Evolutionary conservation across 2,329 filamentous ascomycete genomes (phyloP).

Genomic region (Fusarium pseudograminearum): DNA sequence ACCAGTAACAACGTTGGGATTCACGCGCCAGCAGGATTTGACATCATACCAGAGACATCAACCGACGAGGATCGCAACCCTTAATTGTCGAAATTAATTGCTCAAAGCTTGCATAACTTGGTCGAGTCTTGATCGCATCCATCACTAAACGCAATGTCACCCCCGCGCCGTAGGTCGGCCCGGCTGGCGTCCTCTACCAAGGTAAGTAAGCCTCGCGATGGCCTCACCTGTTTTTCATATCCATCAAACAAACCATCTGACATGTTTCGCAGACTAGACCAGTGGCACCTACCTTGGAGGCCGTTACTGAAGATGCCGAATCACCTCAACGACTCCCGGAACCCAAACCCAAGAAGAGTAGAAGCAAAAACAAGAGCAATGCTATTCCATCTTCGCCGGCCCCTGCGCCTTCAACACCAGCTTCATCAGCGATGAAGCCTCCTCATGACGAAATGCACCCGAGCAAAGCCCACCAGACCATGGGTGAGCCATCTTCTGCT

Average conservation of each 20-base stretch:
- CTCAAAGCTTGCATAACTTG: constrained; percentile 31
- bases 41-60: constrained; percentile 48
- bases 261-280: constrained; percentile 47
- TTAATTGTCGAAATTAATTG: constrained; percentile 43
- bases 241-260: constrained; percentile 25
- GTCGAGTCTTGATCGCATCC: constrained; percentile 24
- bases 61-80: constrained; percentile 44
- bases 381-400: constrained; percentile 53
- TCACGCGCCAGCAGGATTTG: constrained; percentile 45
- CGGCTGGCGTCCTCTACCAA: constrained; percentile 56
- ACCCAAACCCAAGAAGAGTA: constrained; percentile 47
- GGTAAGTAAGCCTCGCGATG: constrained; percentile 52
- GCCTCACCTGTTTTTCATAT: constrained; percentile 18
- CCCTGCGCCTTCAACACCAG: constrained; percentile 67
- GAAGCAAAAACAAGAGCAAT: constrained; percentile 44
- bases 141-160: constrained; percentile 52
- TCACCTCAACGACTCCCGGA: constrained; percentile 47
- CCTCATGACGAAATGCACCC: constrained; percentile 90
- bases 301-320: constrained; percentile 61
- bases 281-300: constrained; percentile 52
- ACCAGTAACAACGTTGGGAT: constrained; percentile 37
- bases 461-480: constrained; percentile 81
- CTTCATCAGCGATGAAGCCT: constrained; percentile 75
- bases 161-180: constrained; percentile 59
- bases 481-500: constrained; percentile 81